Evolutionary conservation across 805 yeast species (phyloP), one percentile per base, ranked within the genome.

Genomic region (Candida montana): DNA sequence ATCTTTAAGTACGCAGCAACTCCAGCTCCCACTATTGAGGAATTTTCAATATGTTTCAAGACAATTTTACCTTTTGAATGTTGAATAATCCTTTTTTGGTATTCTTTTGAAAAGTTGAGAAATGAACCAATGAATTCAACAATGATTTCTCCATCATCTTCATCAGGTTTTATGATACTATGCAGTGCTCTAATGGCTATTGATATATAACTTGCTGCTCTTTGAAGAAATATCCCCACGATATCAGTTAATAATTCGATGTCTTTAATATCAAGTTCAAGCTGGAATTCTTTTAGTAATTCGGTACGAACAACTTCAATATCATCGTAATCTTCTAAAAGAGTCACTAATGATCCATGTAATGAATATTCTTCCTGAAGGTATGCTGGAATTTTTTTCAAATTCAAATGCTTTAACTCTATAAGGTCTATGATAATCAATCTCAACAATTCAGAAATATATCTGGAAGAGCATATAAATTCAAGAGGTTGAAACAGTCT

Each of bases 401-500:
- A 17, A 40, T 10, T 33, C 31, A 48, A 17, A 13, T 24, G 7
- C 13, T 34, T 30, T 4, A 16, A 8, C 3, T 26, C 16, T 1
- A 38, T 16, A 13, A 46, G 9, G 26, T 76, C 72, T 15, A 61
- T 45, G 31, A 74, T 36, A 4, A 67, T 67, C 35, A 73, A 53
- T 34, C 83, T 59, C 6, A 74, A 52, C 40, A 76, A 50, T 52
- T 78, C 84, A 27, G 79, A 74, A 31, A 79, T 57, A 54, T 77
- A 75, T 46, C 83, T 59, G 1, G 83, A 82, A 20, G 77, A 63
- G 24, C 79, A 67, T 58, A 77, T 55, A 44, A 73, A 60, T 54
- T 79, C 84, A 24, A 71, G 57, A 1, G 84, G 85, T 53, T 77
- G 83, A 51, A 73, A 74, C 10, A 75, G 55, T 1, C 46, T 51